These are phyloP conservation scores for Amanita exitialis DNA, from an alignment of 768 basidiomycete species.

Conservation along the genomic window DNA sequence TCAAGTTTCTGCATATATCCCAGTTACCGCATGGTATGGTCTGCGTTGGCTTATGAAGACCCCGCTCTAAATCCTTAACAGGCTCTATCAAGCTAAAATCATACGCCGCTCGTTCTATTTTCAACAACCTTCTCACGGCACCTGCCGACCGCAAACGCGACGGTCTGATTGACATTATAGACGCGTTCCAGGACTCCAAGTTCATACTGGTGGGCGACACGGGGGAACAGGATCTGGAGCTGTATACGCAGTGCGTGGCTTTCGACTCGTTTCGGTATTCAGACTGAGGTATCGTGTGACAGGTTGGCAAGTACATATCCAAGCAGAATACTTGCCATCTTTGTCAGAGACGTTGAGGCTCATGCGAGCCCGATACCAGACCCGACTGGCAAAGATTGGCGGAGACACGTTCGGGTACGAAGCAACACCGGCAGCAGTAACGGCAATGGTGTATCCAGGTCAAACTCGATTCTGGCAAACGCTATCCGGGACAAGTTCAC, in stretches of 20 bases:
- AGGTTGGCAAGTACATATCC: slow-evolving; percentile 62
- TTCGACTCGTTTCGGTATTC: background rate
- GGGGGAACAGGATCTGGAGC: slow-evolving; percentile 91
- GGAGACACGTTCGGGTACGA: slow-evolving; percentile 13
- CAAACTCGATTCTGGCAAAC: background rate
- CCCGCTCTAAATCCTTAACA: slow-evolving; percentile 12
- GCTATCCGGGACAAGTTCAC: background rate
- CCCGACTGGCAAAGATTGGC: slow-evolving; percentile 43
- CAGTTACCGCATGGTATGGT: slow-evolving; percentile 53
- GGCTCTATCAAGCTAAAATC: slow-evolving; percentile 78
- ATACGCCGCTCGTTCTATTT: slow-evolving; percentile 75
- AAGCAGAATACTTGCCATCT: slow-evolving; percentile 64
- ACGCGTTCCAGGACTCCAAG: slow-evolving; percentile 58
- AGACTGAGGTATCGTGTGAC: background rate
- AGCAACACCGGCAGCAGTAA: slow-evolving; percentile 5
- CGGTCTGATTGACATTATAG: slow-evolving; percentile 69
- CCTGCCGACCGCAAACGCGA: slow-evolving; percentile 77
- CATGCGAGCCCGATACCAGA: slow-evolving; percentile 39
- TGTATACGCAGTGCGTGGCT: slow-evolving; percentile 58
- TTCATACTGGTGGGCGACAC: slow-evolving; percentile 89
- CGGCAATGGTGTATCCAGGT: background rate
- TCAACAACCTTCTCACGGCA: slow-evolving; percentile 75
- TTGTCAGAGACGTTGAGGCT: slow-evolving; percentile 67
- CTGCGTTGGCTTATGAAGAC: background rate
- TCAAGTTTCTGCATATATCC: slow-evolving; percentile 63